Base-by-base conservation (phyloP, 225 moss, liverwort and hornwort genomes). In the Bryum argenteum region DNA sequence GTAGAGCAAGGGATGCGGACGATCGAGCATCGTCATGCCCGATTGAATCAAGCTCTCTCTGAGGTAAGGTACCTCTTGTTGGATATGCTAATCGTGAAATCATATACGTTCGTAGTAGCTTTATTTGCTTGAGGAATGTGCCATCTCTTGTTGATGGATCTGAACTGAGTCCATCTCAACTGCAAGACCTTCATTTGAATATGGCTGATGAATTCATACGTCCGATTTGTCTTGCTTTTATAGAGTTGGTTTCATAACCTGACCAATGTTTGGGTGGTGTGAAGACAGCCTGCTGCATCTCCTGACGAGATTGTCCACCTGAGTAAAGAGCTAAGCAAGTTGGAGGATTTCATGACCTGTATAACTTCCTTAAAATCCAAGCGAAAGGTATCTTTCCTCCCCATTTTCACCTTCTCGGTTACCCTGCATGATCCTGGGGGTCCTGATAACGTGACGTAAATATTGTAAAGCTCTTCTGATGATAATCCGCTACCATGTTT, bases 321-420 rank as follows among this genome's bases (percentile, higher is more conserved):
- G 53, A 94, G 87, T 62, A 94, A 94, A 81, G 94, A 94, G 88
- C 81, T 98, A 41, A 98, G 94, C 87, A 91, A 78, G 85, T 84
- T 98, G 81, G 92, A 94, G 71, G 91, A 92, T 5, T 92, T 86
- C 45, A 84, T 94, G 77, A 66, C 78, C 19, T 88, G 88, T 56
- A 94, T 98, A 67, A 44, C 82, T 74, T 77, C 89, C 48, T 79
- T 94, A 54, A 89, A 83, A 82, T 79, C 78, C 15, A 98, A 88
- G 78, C 94, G 91, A 70, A 88, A 90, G 94, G 97, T 94, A 87
- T 19, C 28, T 21, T 50, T 66, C 8, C 48, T 65, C 33, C 51
- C 76, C 26, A 50, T 44, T 38, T 20, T n/a, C 64, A 17, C 8
- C n/a, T n/a, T n/a, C n/a, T n/a, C n/a, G n/a, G n/a, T n/a, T n/a